Conservation (phyloP, 768 basidiomycete species). For the Xerocomellus dryophilus region DNA sequence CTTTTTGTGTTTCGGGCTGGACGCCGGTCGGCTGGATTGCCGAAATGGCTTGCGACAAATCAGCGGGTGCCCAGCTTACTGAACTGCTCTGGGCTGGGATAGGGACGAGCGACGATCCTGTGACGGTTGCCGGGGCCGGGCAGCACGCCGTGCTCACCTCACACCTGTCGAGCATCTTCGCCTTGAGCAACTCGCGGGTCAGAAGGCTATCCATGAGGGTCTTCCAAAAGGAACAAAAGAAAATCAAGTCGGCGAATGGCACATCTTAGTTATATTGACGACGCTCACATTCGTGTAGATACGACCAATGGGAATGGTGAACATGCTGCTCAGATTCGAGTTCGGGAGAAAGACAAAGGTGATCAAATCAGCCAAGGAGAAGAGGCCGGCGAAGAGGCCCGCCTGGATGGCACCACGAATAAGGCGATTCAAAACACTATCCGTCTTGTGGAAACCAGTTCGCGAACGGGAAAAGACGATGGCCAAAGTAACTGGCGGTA, state of each 20-base stretch:
- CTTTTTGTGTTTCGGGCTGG: too few relatives aligned
- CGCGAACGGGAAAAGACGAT: constrained; percentile 24
- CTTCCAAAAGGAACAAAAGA: background rate
- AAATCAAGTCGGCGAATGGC: background rate
- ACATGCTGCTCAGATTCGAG: constrained; percentile 37
- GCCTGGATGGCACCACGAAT: constrained; percentile 11
- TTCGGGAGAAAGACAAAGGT: constrained; percentile 27
- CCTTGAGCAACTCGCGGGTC: constrained; percentile 2
- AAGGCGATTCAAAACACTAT: constrained; percentile 34
- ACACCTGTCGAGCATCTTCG: too few relatives aligned
- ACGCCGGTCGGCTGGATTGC: too few relatives aligned
- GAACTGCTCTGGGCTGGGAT: too few relatives aligned
- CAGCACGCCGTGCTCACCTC: too few relatives aligned
- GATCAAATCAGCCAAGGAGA: constrained; percentile 37
- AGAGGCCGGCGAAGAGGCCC: background rate
- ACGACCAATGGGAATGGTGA: constrained; percentile 40
- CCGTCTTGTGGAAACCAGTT: constrained; percentile 51
- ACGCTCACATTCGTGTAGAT: constrained; percentile 46
- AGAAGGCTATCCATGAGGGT: constrained; percentile 9
- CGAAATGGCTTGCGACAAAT: too few relatives aligned
- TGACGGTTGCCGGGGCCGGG: too few relatives aligned
- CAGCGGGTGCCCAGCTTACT: too few relatives aligned
- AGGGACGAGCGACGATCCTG: too few relatives aligned
- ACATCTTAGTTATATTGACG: too few relatives aligned
- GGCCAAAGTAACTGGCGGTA: constrained; percentile 15